phyloP scores from a whole-genome alignment of 2,329 filamentous ascomycete genomes.

The Sclerotinia glacialis region DNA sequence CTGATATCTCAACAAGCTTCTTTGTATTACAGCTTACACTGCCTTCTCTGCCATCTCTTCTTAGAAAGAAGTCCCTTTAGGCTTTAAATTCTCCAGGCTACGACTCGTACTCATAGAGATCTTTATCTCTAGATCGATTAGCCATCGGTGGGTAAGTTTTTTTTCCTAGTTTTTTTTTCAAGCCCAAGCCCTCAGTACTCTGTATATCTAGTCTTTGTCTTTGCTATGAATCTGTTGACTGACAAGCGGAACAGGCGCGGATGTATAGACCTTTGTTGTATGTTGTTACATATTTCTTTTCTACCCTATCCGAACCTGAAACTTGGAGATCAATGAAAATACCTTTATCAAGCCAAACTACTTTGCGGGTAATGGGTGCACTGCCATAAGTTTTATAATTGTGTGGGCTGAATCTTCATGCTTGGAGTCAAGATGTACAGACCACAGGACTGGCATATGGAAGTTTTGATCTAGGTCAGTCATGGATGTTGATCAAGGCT shows the following conservation, averaged over 20 bases:
- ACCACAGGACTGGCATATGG: background rate
- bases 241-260: background rate
- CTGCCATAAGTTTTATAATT: background rate
- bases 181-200: background rate
- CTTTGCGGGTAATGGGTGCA: too few species aligned
- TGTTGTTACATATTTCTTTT: background rate
- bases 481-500: background rate
- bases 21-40: conserved; percentile 7
- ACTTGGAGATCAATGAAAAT: background rate
- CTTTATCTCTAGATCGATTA: background rate
- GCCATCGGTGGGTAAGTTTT: background rate
- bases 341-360: background rate
- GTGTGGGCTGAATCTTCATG: background rate
- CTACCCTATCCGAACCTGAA: background rate
- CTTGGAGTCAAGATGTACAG: background rate
- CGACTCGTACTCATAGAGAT: background rate
- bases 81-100: background rate
- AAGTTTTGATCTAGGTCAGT: background rate
- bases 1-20: background rate
- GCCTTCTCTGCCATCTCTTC: background rate
- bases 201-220: too few species aligned
- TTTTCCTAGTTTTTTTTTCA: too few species aligned
- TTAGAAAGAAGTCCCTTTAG: background rate
- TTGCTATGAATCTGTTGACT: background rate
- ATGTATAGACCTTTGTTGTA: background rate